Evolutionary conservation across 2,329 filamentous ascomycete genomes (phyloP).

Genomic region (Malbranchea cinnamomea): DNA sequence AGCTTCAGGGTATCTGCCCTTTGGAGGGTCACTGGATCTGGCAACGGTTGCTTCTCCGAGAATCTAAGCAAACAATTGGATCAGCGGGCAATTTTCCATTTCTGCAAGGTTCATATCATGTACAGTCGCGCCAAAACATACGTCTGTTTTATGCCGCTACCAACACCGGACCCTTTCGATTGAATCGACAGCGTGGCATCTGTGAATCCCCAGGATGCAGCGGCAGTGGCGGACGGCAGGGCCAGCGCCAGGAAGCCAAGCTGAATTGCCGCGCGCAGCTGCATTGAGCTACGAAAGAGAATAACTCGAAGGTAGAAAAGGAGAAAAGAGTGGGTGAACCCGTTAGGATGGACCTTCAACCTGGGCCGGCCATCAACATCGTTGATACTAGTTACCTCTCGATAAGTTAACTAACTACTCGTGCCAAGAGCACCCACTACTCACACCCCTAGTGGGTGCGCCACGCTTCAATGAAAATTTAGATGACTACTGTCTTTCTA

Average conservation of each 20-base stretch:
- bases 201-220: constrained; percentile 45
- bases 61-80: constrained; percentile 34
- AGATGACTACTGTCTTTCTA: no score
- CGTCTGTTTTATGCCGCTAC: constrained; percentile 40
- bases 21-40: constrained; percentile 50
- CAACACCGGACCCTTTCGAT: constrained; percentile 44
- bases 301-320: neutral
- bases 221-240: constrained; percentile 27
- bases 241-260: constrained; percentile 22
- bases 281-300: constrained; percentile 15
- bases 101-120: neutral
- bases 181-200: constrained; percentile 48
- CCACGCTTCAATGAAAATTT: no score
- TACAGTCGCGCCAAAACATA: constrained; percentile 17
- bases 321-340: neutral
- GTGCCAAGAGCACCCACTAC: no score
- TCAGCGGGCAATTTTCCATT: neutral
- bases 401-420: no score
- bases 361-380: neutral
- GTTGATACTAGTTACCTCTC: neutral
- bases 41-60: constrained; percentile 42
- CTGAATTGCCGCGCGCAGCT: constrained; percentile 21
- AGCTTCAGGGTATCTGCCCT: constrained; percentile 65
- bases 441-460: no score
- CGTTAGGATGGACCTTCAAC: constrained; percentile 1